Evolutionary conservation across 192 early-diverging fungal genomes (phyloP), one percentile per base, ranked within the genome.

Genomic region (Umbelopsis sp.): DNA sequence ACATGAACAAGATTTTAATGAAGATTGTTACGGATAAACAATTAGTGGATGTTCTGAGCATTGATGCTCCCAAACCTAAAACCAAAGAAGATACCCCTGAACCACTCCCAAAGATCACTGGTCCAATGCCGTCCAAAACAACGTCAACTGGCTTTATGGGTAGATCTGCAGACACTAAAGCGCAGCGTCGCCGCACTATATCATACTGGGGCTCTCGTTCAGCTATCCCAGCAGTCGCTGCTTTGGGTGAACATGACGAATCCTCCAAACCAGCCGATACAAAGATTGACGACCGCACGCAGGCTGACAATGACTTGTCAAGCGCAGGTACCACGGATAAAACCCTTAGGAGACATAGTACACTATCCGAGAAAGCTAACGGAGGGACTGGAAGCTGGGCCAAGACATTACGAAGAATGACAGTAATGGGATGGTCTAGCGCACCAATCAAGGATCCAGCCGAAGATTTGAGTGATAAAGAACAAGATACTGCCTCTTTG

Each of bases 1-100:
- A 93, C 68, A 87, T 93, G 78, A 84, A 90, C 75, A 93, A 91
- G 74, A 92, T 93, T 50, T 78, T 93, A 35, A 79, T 82, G 52
- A 87, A 88, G 74, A 93, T 93, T 77, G 82, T 93, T 72, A 77
- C 86, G 46, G 86, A 84, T 71, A 85, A 82, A 27, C 73, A 77
- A 9, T 49, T 87, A 23, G 77, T 83, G 48, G 78, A 82, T 13
- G 75, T 87, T 30, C 73, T 87, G 2, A 74, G 74, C 33, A 76
- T 76, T 37, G 80, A 81, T 53, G 70, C 70, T 18, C 78, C 78
- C 8, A 75, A 80, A 67, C 51, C 55, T 20, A 68, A 72, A 37
- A 20, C 67, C 6, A n/a, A 53, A 23, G 67, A 44, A 27, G 37
- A 46, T 35, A 53, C 11, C 35, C 45, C 55, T 50, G 25, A 33